A percentile compares a stretch with the other conserved stretches of the same genome.
phyloP scores from a whole-genome alignment of 441 rosid genomes.

The Sinapis alba region DNA sequence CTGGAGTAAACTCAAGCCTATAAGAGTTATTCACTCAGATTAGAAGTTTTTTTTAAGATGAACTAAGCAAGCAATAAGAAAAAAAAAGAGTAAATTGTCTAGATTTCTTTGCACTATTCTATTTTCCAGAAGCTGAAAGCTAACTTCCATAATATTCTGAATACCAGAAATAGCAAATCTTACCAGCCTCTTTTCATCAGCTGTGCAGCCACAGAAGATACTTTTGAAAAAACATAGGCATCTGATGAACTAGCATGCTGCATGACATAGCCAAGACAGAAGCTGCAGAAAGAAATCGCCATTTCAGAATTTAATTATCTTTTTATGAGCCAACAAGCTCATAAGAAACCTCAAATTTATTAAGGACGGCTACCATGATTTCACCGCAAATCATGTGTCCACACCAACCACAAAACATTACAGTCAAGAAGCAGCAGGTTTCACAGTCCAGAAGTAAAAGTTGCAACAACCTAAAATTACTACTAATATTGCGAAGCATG shows the following conservation, averaged over 20 bases:
- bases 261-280: conserved; percentile 79
- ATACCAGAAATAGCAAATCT: conserved; percentile 37
- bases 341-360: neutral
- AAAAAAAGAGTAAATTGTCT: neutral
- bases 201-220: conserved; percentile 97
- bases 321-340: conserved; percentile 1
- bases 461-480: conserved; percentile 13
- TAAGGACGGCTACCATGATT: neutral
- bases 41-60: conserved; percentile 13
- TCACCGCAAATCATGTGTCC: conserved; percentile 2
- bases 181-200: conserved; percentile 99
- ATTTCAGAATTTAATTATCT: neutral
- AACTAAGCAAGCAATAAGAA: conserved; percentile 12
- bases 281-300: conserved; percentile 54
- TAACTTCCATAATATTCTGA: conserved; percentile 11
- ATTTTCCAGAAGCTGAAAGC: conserved; percentile 23
- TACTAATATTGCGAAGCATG: conserved; percentile 19
- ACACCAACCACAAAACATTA: conserved; percentile 4
- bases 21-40: conserved; percentile 31
- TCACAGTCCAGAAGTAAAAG: conserved; percentile 13
- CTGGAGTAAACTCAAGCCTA: conserved; percentile 89
- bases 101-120: conserved; percentile 7
- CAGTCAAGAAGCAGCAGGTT: conserved; percentile 25
- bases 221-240: conserved; percentile 87
- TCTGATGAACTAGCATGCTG: conserved; percentile 85